phyloP scores from a whole-genome alignment of 768 basidiomycete genomes.

The Lactarius evosmus region DNA sequence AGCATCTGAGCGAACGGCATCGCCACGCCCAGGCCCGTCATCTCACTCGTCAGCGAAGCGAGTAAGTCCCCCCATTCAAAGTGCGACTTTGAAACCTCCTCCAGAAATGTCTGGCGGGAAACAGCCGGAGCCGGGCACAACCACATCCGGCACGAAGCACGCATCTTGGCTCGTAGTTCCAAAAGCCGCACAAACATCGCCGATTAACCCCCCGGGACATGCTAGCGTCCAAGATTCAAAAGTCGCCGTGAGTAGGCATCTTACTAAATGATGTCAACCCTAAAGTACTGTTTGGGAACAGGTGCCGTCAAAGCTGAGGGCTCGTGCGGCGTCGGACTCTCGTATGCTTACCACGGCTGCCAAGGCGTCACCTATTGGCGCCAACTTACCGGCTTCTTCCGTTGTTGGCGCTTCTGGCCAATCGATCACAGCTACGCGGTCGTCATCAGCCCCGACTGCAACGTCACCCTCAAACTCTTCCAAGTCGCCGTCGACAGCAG shows the following conservation, averaged over 20 bases:
- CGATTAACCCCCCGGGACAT: neutral
- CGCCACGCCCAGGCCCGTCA: neutral
- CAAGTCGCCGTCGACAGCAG: conserved; percentile 22
- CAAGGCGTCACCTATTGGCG: conserved; percentile 6
- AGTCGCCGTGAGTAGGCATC: conserved; percentile 6
- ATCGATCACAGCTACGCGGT: conserved; percentile 15
- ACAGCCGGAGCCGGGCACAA: conserved; percentile 5
- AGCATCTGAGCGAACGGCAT: conserved; percentile 13
- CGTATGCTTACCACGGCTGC: conserved; percentile 11
- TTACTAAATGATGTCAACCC: neutral
- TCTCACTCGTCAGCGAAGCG: conserved; percentile 15
- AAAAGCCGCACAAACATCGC: conserved; percentile 1
- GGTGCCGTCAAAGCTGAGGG: conserved; percentile 18
- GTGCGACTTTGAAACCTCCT: neutral
- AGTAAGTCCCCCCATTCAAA: conserved; percentile 16
- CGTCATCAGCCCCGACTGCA: conserved; percentile 1
- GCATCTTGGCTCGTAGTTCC: conserved; percentile 25
- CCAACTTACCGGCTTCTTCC: conserved; percentile 13
- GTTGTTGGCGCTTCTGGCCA: neutral
- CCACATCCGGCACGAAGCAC: conserved; percentile 11
- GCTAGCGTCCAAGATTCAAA: conserved; percentile 7
- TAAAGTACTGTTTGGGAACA: neutral
- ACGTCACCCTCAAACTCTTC: conserved; percentile 23
- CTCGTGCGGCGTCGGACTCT: conserved; percentile 27
- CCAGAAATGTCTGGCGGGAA: neutral